A percentile compares a stretch with the other conserved stretches of the same genome.
Conservation (phyloP, 192 early-diverging fungal species). For the Backusella tarrabulga region DNA sequence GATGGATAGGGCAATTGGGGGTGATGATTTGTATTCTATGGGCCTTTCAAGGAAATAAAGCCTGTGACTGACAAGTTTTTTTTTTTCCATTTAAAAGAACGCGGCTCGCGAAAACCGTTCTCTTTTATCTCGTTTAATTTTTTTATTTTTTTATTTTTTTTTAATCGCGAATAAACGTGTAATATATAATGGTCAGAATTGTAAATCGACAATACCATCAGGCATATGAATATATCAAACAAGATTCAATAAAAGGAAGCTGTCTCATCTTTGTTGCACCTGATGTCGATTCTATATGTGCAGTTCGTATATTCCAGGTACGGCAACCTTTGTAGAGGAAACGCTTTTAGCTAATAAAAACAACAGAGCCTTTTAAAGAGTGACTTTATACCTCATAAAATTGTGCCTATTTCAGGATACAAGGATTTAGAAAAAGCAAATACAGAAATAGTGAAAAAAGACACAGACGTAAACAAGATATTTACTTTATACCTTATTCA, state of each 20-base stretch:
- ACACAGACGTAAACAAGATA: conserved; percentile 42
- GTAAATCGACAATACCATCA: conserved; percentile 46
- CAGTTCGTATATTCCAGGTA: conserved; percentile 74
- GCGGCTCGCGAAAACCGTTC: too few relatives aligned
- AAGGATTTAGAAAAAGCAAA: conserved; percentile 56
- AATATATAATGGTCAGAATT: conserved; percentile 54
- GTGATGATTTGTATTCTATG: conserved; percentile 15
- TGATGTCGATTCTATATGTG: conserved; percentile 85
- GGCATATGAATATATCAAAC: conserved; percentile 53
- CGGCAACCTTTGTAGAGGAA: not conserved
- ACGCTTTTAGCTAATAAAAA: too few relatives aligned
- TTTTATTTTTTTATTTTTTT: not conserved
- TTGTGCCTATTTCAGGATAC: conserved; percentile 76
- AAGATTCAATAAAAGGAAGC: conserved; percentile 40
- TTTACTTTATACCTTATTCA: not conserved
- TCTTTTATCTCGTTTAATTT: too few relatives aligned
- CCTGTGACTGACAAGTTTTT: conserved; percentile 8
- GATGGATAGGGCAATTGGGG: conserved; percentile 53
- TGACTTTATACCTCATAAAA: conserved; percentile 79
- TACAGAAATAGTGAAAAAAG: conserved; percentile 47
- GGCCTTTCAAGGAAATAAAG: not conserved
- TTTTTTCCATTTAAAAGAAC: not conserved
- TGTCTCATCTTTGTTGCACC: conserved; percentile 72
- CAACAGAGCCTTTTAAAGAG: conserved; percentile 67
- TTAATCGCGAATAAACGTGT: not conserved